These are phyloP conservation scores for Suillus cothurnatus DNA, from an alignment of 768 basidiomycete genomes.

Conservation along the genomic window DNA sequence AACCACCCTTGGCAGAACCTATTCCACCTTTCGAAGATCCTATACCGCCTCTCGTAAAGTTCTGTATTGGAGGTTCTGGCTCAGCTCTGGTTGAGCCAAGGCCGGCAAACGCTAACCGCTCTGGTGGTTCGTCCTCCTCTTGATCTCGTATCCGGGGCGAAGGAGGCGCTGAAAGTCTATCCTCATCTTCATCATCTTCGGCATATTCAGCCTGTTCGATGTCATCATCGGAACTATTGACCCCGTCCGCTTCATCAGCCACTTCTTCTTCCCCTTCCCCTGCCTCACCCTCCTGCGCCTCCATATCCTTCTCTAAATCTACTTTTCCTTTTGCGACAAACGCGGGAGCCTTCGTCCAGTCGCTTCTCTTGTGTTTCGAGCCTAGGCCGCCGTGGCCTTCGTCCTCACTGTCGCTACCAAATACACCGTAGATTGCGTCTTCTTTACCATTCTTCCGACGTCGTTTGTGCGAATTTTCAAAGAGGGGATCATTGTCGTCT, in stretches of 20 bases:
- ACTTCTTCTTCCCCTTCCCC: conserved; percentile 39
- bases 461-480: conserved; percentile 80
- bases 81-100: conserved; percentile 34
- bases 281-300: conserved; percentile 38
- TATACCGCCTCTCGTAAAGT: conserved; percentile 29
- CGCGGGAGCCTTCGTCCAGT: conserved; percentile 78
- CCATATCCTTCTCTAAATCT: conserved; percentile 43
- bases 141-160: conserved; percentile 58
- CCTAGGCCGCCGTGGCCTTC: conserved; percentile 41
- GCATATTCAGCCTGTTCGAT: conserved; percentile 28
- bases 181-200: conserved; percentile 43
- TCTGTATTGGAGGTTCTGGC: conserved; percentile 16
- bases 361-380: conserved; percentile 44
- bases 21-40: conserved; percentile 37
- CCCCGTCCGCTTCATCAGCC: conserved; percentile 26
- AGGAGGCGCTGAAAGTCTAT: conserved; percentile 53
- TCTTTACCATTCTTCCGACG: conserved; percentile 68
- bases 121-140: conserved; percentile 42
- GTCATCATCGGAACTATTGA: conserved; percentile 32
- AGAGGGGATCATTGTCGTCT: conserved; percentile 60
- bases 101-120: conserved; percentile 46
- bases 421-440: conserved; percentile 75
- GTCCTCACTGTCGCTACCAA: conserved; percentile 71
- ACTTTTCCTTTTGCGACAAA: conserved; percentile 63
- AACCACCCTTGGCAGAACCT: conserved; percentile 34